Evolutionary conservation across 2,329 filamentous ascomycete species (phyloP).

Genomic region (Hypoxylon sp.): DNA sequence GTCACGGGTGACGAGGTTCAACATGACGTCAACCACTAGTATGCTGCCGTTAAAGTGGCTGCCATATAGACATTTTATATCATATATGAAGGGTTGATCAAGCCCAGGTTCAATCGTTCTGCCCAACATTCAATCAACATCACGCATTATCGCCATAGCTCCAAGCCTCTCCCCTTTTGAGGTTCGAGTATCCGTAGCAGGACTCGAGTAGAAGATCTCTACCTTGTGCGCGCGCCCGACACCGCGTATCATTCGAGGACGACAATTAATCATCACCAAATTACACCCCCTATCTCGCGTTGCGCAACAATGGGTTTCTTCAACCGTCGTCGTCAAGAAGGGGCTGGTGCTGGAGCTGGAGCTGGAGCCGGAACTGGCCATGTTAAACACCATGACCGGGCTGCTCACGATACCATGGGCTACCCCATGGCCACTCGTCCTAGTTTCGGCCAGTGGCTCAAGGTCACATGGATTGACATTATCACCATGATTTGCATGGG

Average conservation of each 20-base stretch:
- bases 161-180: not conserved
- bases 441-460: slow-evolving; percentile 76
- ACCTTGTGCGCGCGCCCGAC: not conserved
- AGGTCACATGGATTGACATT: slow-evolving; percentile 74
- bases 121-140: slow-evolving; percentile 1
- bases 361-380: slow-evolving; percentile 22
- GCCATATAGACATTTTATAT: not conserved
- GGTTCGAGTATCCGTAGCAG: slow-evolving; percentile 2
- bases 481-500: slow-evolving; percentile 75
- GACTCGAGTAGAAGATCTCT: not conserved
- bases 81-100: not conserved
- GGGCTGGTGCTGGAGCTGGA: slow-evolving; percentile 21
- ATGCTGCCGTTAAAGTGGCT: not conserved
- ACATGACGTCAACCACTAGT: slow-evolving; percentile 35
- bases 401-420: slow-evolving; percentile 27
- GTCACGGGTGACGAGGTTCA: slow-evolving; percentile 22
- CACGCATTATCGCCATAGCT: not conserved
- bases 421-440: slow-evolving; percentile 64
- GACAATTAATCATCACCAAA: not conserved
- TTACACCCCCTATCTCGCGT: not conserved
- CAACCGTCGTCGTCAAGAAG: slow-evolving; percentile 38
- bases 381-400: slow-evolving; percentile 16
- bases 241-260: not conserved
- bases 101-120: not conserved
- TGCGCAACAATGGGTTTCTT: slow-evolving; percentile 43